Evolutionary conservation across 2,329 filamentous ascomycete genomes (phyloP), one percentile per base, ranked within the genome.

Genomic region (Metarhizium anisopliae): DNA sequence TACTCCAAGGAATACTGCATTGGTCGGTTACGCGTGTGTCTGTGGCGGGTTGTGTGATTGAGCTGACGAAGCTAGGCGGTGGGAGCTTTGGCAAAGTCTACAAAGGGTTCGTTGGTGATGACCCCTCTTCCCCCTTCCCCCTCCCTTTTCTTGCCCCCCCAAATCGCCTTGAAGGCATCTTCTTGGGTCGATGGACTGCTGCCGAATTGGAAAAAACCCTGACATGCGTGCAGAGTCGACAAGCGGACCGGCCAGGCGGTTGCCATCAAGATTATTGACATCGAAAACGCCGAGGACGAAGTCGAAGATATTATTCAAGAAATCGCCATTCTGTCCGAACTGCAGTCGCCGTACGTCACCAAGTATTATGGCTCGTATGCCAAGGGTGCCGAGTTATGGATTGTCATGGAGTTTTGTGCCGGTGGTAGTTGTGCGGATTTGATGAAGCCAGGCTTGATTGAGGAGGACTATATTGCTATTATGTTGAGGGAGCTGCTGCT

Each of bases 231-330:
- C 63, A 94, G 89, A 57, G 90, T 97, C 62, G 93, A 97, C 75
- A 95, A 94, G 68, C 85, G 90, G 53, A 95, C 88, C 18, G 94
- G 94, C 42, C 88, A 95, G 67, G 87, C 93, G 13, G 94, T 99
- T 52, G 94, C 94, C 32, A 99, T 99, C 77, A 99, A 99, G 74
- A 81, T 99, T 66, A 97, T 99, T 70, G 94, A 99, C 67, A 94
- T 99, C 62, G 94, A 99, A 74, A 96, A 94, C 75, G 94, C 94
- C 66, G 94, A 99, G 74, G 94, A 99, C 71, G 94, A 99, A 74
- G 93, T 99, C 63, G 94, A 97, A 76, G 94, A 99, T 74, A 99
- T 99, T 65, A 96, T 97, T 70, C 91, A 96, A 70, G 94, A 99
- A 74, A 97, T 99, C 63, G 91, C 93, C 62, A 97, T 99, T 65